These are phyloP conservation scores for Aspergillus sp. DNA, from an alignment of 2,329 filamentous ascomycete genomes.

Conservation along the genomic window DNA sequence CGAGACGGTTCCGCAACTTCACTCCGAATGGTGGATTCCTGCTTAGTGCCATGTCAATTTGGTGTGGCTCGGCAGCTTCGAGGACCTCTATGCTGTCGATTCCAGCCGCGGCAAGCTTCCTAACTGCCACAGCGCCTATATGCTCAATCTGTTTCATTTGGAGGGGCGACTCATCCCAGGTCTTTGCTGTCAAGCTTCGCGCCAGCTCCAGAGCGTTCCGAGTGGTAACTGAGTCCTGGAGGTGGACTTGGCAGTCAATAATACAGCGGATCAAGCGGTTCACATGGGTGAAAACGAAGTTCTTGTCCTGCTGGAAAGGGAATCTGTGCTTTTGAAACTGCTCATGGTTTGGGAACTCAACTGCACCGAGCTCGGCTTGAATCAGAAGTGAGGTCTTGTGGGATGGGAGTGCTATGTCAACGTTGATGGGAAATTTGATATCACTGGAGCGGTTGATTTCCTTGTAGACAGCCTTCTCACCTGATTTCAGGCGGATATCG, in stretches of 20 bases:
- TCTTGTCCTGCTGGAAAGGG: constrained; percentile 65
- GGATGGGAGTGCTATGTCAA: constrained; percentile 65
- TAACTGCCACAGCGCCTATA: constrained; percentile 75
- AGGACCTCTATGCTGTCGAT: constrained; percentile 75
- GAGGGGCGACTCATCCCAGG: constrained; percentile 80
- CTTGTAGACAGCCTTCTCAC: constrained; percentile 72
- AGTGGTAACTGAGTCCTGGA: constrained; percentile 68
- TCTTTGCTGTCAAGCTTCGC: constrained; percentile 73
- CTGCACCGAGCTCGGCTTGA: constrained; percentile 72
- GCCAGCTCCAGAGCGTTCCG: constrained; percentile 75
- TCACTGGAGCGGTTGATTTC: constrained; percentile 71
- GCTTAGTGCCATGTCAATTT: constrained; percentile 76
- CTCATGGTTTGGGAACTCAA: constrained; percentile 66
- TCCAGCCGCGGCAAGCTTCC: constrained; percentile 72
- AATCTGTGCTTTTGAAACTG: constrained; percentile 59
- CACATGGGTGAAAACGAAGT: constrained; percentile 68
- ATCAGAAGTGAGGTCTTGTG: constrained; percentile 80
- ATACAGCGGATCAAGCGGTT: constrained; percentile 75
- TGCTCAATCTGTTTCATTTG: constrained; percentile 83
- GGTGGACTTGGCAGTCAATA: constrained; percentile 70
- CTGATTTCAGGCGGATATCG: constrained; percentile 70
- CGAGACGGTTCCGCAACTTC: constrained; percentile 67
- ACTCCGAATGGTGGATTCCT: constrained; percentile 83
- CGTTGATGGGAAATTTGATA: constrained; percentile 73
- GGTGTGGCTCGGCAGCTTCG: constrained; percentile 66